Evolutionary conservation across 176 grass and related monocot species (phyloP), one percentile per base, ranked within the genome.

Genomic region (Zea luxurians): DNA sequence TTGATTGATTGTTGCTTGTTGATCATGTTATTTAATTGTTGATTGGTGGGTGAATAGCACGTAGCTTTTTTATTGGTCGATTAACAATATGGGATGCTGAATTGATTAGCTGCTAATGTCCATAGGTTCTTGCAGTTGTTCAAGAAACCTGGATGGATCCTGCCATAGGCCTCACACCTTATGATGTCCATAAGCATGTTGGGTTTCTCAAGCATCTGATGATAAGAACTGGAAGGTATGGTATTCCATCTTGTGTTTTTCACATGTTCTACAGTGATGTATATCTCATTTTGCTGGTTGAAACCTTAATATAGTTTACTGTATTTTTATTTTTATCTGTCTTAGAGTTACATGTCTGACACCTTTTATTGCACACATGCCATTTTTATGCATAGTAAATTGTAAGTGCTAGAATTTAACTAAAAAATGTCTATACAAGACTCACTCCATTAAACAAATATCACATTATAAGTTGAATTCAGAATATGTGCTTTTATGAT

Each of bases 101-200:
- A 85, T 82, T 89, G 73, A 85, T 59, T 65, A 72, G 73, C 82
- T 89, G 66, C 88, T 95, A 87, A 92, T 93, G 80, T 86, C 27
- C 71, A 75, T 91, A 99, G 96, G 96, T 99, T 93, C 92, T 99
- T 95, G 92, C 85, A 81, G 68, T 93, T 90, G 75, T 99, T 91
- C 96, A 99, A 95, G 90, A 89, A 82, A 89, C 49, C 53, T 99
- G 96, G 96, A 91, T 49, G 79, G 83, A 95, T 91, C 86, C 88
- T 12, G 5, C 74, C 80, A 80, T 93, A 74, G 82, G 75, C 62
- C 88, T 95, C 34, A 92, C 80, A 0, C 90, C 88, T 76, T 99
- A 91, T 61, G 75, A 99, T 86, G 85, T 85, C 21, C 90, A 85
- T 75, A 99, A 77, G 41, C 92, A 95, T 49, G 20, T 61, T 44